A percentile compares a stretch with the other conserved stretches of the same genome.
Evolutionary conservation across 257 asterid genomes (phyloP).

Genomic region (Striga asiatica): DNA sequence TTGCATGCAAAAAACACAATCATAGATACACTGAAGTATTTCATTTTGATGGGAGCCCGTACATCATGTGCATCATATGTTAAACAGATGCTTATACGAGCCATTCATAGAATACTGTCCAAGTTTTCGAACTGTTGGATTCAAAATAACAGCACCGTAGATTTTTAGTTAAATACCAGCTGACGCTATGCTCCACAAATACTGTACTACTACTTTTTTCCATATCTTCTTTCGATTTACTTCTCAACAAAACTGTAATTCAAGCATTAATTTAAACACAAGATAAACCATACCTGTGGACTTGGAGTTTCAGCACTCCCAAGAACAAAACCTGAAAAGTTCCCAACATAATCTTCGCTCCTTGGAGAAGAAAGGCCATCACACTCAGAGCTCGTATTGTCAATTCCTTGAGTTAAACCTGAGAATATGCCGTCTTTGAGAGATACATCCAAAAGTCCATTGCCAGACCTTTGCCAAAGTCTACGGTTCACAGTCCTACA

Average conservation of each 20-base stretch:
- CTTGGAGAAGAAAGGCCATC: conserved; percentile 30
- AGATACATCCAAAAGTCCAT: conserved; percentile 53
- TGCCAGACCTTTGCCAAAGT: conserved; percentile 57
- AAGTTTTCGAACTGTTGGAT: too few species aligned
- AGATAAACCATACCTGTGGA: conserved; percentile 53
- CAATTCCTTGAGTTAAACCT: conserved; percentile 28
- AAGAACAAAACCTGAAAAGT: conserved; percentile 57
- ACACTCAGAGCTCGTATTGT: conserved; percentile 25
- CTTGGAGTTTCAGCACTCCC: conserved; percentile 45
- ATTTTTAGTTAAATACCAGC: too few species aligned
- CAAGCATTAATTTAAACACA: too few species aligned
- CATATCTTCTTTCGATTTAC: neutral
- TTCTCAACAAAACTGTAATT: neutral
- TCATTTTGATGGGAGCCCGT: too few species aligned
- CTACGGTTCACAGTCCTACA: conserved; percentile 59
- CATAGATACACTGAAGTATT: too few species aligned
- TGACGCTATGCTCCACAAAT: neutral
- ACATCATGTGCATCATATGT: too few species aligned
- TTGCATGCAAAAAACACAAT: too few species aligned
- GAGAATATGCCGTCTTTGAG: conserved; percentile 84
- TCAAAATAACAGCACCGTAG: too few species aligned
- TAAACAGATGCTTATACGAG: too few species aligned
- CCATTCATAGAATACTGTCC: too few species aligned
- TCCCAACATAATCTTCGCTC: conserved; percentile 28
- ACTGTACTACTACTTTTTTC: neutral